Percentiles rank a stretch among this genome's conserved stretches.
phyloP scores from a whole-genome alignment of 495 filamentous ascomycete genomes.

The Penicillium desertorum region DNA sequence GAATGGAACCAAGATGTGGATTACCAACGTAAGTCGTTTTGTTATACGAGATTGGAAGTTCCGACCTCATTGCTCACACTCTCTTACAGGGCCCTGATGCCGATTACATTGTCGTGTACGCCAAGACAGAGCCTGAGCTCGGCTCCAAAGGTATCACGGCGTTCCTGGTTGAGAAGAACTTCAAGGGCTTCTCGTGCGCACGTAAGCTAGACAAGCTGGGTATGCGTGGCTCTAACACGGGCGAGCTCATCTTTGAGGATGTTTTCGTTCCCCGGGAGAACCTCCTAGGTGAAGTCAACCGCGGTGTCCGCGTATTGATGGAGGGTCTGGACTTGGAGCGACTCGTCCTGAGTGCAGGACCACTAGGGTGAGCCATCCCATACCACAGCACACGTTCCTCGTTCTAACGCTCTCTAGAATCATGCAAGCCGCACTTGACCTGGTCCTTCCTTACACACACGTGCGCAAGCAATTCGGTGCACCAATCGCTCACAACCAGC shows the following conservation, averaged over 20 bases:
- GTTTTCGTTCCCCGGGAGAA: slow-evolving; percentile 87
- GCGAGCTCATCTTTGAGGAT: slow-evolving; percentile 87
- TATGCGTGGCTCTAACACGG: slow-evolving; percentile 96
- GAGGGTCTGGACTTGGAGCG: slow-evolving; percentile 93
- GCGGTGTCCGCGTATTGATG: slow-evolving; percentile 90
- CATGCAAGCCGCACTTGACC: slow-evolving; percentile 90
- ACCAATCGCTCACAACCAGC: slow-evolving; percentile 89
- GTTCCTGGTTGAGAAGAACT: slow-evolving; percentile 76
- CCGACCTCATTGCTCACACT: neutral
- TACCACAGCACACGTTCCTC: neutral
- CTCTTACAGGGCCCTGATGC: slow-evolving; percentile 76
- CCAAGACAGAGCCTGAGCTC: slow-evolving; percentile 80
- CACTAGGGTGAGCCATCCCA: slow-evolving; percentile 58
- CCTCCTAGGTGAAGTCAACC: slow-evolving; percentile 75
- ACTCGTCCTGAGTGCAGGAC: slow-evolving; percentile 87
- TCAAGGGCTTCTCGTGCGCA: slow-evolving; percentile 78
- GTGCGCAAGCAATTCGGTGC: slow-evolving; percentile 81
- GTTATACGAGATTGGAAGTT: neutral
- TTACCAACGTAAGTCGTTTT: slow-evolving; percentile 70
- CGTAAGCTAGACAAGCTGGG: slow-evolving; percentile 97
- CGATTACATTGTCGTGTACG: slow-evolving; percentile 86
- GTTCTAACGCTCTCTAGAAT: slow-evolving; percentile 53
- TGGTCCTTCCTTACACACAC: slow-evolving; percentile 87
- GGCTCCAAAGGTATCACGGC: slow-evolving; percentile 93
- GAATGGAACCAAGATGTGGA: slow-evolving; percentile 99